phyloP scores from a whole-genome alignment of 2,329 filamentous ascomycete genomes.

The Microcera coccophila region DNA sequence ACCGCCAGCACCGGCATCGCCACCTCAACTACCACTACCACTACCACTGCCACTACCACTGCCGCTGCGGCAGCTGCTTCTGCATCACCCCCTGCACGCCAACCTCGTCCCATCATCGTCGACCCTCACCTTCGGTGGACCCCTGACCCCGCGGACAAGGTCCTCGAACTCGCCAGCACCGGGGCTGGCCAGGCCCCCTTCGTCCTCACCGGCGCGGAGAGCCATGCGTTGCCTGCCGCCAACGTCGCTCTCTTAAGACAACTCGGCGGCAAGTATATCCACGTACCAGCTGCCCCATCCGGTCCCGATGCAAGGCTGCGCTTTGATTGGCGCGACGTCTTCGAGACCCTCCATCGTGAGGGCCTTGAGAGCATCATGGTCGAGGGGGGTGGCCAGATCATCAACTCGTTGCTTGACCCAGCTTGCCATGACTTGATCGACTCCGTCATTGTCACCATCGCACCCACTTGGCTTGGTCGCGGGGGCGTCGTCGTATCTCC shows the following conservation, averaged over 20 bases:
- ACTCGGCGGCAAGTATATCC: constrained; percentile 52
- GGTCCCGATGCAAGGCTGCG: constrained; percentile 39
- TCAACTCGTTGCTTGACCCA: constrained; percentile 72
- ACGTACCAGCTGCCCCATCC: constrained; percentile 32
- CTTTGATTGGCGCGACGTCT: constrained; percentile 62
- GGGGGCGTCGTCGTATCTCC: constrained; percentile 79
- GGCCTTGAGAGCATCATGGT: constrained; percentile 81
- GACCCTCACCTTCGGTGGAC: constrained; percentile 77
- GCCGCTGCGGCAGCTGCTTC: no score
- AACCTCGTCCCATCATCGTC: constrained; percentile 78
- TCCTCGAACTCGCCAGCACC: constrained; percentile 60
- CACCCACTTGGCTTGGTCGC: constrained; percentile 82
- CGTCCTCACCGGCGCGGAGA: constrained; percentile 55
- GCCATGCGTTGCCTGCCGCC: constrained; percentile 41
- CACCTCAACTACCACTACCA: background rate
- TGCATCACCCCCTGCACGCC: constrained; percentile 42
- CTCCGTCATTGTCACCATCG: constrained; percentile 81
- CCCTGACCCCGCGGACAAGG: constrained; percentile 55
- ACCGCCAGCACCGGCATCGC: background rate
- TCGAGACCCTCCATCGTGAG: constrained; percentile 54
- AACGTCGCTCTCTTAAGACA: constrained; percentile 42
- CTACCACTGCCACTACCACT: background rate
- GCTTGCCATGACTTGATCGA: constrained; percentile 61
- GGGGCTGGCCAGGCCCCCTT: constrained; percentile 70
- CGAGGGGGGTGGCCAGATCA: constrained; percentile 78